A percentile compares a stretch with the other conserved stretches of the same genome.
Conservation (phyloP, 1,139 yeast species). For the Taiozyma onychis region DNA sequence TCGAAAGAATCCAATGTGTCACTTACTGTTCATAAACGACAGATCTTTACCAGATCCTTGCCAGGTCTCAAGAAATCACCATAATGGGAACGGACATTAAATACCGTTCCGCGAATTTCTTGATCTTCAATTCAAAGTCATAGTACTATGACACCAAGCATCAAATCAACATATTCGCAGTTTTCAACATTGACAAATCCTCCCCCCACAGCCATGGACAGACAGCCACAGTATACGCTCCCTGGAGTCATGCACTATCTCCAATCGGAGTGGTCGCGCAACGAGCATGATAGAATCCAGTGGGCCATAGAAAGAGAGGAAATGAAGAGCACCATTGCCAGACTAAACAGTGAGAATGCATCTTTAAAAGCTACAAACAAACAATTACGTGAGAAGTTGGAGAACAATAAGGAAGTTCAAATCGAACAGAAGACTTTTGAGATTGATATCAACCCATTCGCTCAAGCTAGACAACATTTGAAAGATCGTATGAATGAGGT, state of each 20-base stretch:
- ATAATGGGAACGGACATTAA: too few species aligned
- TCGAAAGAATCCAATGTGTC: too few species aligned
- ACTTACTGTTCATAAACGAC: too few species aligned
- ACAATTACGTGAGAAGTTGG: slow-evolving; percentile 30
- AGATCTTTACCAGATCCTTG: too few species aligned
- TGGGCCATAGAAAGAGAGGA: slow-evolving; percentile 55
- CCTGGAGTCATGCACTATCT: slow-evolving; percentile 52
- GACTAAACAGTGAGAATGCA: slow-evolving; percentile 54
- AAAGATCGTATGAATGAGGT: slow-evolving; percentile 31
- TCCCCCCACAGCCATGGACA: neutral
- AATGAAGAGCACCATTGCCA: slow-evolving; percentile 52
- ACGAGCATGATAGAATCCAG: slow-evolving; percentile 49
- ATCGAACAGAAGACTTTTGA: neutral
- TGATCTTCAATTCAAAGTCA: neutral
- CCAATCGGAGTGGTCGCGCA: slow-evolving; percentile 51
- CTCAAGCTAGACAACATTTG: slow-evolving; percentile 23
- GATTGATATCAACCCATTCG: slow-evolving; percentile 12
- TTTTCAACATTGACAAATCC: neutral
- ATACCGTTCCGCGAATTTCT: neutral
- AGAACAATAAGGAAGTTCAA: slow-evolving; percentile 5
- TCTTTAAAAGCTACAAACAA: slow-evolving; percentile 44
- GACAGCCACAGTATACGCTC: slow-evolving; percentile 20
- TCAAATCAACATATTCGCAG: neutral
- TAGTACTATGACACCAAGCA: neutral
- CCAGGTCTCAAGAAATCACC: too few species aligned